phyloP scores from a whole-genome alignment of 2,329 filamentous ascomycete genomes.

The Botrytis elliptica region DNA sequence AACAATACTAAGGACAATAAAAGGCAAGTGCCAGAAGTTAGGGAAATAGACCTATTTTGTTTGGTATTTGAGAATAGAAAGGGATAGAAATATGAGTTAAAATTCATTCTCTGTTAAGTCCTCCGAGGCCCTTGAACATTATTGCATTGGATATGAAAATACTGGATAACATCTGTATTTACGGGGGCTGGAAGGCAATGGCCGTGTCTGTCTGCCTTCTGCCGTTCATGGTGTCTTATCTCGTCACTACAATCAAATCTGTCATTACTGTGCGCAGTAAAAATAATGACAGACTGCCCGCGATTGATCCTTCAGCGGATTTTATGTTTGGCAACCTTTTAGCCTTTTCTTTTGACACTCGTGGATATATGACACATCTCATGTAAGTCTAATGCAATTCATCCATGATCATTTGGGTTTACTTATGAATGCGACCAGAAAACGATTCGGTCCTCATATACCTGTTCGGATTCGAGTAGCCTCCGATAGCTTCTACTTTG shows the following conservation, averaged over 20 bases:
- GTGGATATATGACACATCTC: conserved; percentile 22
- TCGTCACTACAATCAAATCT: conserved; percentile 22
- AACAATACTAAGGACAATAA: not conserved
- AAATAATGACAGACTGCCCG: conserved; percentile 21
- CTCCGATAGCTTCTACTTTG: conserved; percentile 25
- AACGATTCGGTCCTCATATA: conserved; percentile 23
- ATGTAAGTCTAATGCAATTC: conserved; percentile 13
- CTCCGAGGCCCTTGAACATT: no score
- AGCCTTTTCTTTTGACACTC: conserved; percentile 27
- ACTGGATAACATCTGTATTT: not conserved
- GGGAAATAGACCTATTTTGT: not conserved
- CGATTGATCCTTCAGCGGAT: conserved; percentile 27
- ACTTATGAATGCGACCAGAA: conserved; percentile 17
- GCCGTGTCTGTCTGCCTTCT: conserved; percentile 1
- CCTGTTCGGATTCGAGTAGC: conserved; percentile 27
- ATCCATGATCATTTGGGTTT: not conserved
- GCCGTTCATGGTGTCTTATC: conserved; percentile 17
- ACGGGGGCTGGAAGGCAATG: conserved; percentile 20
- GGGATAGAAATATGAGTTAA: no score
- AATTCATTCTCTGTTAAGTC: not conserved
- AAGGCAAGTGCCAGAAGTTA: not conserved
- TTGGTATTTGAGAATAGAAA: not conserved
- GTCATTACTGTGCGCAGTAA: conserved; percentile 12
- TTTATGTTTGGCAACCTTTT: conserved; percentile 29
- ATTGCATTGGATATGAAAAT: not conserved